These are phyloP conservation scores for Pseudogymnoascus pannorum DNA, from an alignment of 2,329 filamentous ascomycete genomes.

Conservation along the genomic window DNA sequence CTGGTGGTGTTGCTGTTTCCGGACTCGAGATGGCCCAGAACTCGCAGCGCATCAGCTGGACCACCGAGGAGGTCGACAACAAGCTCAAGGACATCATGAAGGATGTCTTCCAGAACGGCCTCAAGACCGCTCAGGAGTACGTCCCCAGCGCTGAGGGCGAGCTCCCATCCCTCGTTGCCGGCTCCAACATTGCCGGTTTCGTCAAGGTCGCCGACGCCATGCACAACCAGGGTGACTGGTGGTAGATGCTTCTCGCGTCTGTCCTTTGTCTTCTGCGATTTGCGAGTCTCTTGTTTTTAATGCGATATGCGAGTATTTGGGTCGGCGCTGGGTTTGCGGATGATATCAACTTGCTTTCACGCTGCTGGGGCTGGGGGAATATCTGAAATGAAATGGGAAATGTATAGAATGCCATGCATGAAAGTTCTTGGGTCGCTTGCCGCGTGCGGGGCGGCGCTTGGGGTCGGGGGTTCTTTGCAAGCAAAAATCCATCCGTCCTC, in stretches of 20 bases:
- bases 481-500: not conserved
- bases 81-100: constrained; percentile 95
- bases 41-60: constrained; percentile 79
- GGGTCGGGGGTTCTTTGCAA: not conserved
- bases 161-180: constrained; percentile 83
- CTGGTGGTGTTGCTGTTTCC: constrained; percentile 92
- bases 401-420: constrained; percentile 2
- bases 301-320: not conserved
- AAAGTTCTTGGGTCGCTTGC: not conserved
- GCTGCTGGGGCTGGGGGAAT: constrained; percentile 2
- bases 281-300: not conserved
- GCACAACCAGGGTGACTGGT: constrained; percentile 97
- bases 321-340: constrained; percentile 1
- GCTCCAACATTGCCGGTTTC: constrained; percentile 96
- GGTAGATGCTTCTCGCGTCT: constrained; percentile 29
- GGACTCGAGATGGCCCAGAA: constrained; percentile 99
- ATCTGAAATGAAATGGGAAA: constrained; percentile 2
- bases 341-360: constrained; percentile 8
- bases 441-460: not conserved
- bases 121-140: constrained; percentile 85
- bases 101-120: constrained; percentile 80
- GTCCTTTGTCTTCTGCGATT: not conserved
- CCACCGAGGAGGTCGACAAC: constrained; percentile 78
- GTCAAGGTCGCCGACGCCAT: constrained; percentile 93
- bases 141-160: constrained; percentile 71